Base-by-base conservation (phyloP, 768 basidiomycete species). In the Lentinula guzmanii region DNA sequence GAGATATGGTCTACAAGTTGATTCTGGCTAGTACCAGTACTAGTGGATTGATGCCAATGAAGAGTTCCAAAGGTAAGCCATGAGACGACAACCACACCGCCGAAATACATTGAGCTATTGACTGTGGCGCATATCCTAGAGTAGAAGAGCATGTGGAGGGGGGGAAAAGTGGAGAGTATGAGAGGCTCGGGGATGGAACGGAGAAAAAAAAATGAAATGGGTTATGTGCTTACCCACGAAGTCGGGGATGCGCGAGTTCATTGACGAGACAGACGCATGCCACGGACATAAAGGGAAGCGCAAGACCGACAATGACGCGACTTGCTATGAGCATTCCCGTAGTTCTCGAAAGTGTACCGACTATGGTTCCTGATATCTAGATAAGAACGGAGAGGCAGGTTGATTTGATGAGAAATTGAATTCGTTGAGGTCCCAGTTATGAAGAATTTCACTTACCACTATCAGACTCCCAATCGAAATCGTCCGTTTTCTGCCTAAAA, bases 291-390 rank as follows among this genome's bases (percentile, higher is more conserved):
- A 56, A 56, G 28, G 55, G 55, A 2, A 56, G 55, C 11, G 55
- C 55, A 56, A 56, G 55, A 16, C 55, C 55, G 55, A 56, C 55
- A 56, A 56, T n/a, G 41, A 56, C 55, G 55, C 55, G 55, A 42
- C 55, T 56, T 31, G 55, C 55, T 18, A 56, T 56, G 41, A 56
- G 55, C 55, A 56, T 56, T 28, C 5, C 55, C 28, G 55, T 56
- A 15, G 55, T 43, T 43, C 28, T 28, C 21, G 55, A 56, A 56
- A 56, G 55, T 8, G 55, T 56, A 1, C 55, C 55, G 41, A 56
- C 41, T 15, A 56, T 56, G 21, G 55, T 56, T 41, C 55, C 55
- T 56, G 55, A 56, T 56, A 56, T 41, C 55, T 56, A 35, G 10
- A 15, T 5, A 21, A 51, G 9, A 13, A 46, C 13, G 7, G 37